Conservation (phyloP, 805 yeast genomes). For the Saccharomycopsis microspora region DNA sequence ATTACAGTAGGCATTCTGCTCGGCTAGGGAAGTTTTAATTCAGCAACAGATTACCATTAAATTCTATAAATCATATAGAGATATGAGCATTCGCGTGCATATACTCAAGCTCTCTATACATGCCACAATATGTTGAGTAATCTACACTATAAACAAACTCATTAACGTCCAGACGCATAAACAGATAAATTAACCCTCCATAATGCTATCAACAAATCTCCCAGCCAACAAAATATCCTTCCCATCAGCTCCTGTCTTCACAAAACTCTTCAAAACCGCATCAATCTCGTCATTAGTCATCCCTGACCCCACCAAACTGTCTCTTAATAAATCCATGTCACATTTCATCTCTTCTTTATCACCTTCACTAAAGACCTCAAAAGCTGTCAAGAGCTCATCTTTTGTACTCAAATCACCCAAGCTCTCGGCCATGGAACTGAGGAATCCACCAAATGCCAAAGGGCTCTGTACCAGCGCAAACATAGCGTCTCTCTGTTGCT, state of each 20-base stretch:
- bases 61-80: too few relatives aligned
- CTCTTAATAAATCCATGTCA: conserved; percentile 36
- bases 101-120: too few relatives aligned
- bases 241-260: conserved; percentile 43
- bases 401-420: conserved; percentile 40
- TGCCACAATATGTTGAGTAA: too few relatives aligned
- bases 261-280: conserved; percentile 41
- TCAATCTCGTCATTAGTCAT: conserved; percentile 34
- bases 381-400: conserved; percentile 45
- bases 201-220: conserved; percentile 14
- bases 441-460: conserved; percentile 53
- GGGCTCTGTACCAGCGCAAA: conserved; percentile 27
- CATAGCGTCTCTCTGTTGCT: conserved; percentile 39
- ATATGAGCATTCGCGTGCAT: too few relatives aligned
- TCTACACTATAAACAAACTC: not conserved
- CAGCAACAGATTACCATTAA: too few relatives aligned
- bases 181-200: conserved; percentile 11
- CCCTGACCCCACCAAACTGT: conserved; percentile 35
- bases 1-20: too few relatives aligned
- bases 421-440: conserved; percentile 48
- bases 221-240: conserved; percentile 41
- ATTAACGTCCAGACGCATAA: not conserved
- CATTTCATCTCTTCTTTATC: conserved; percentile 30
- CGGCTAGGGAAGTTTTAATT: too few relatives aligned
- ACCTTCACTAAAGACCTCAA: conserved; percentile 37